A percentile compares a stretch with the other conserved stretches of the same genome.
Evolutionary conservation across 257 asterid genomes (phyloP).

Genomic region (Salvia rosmarinus): DNA sequence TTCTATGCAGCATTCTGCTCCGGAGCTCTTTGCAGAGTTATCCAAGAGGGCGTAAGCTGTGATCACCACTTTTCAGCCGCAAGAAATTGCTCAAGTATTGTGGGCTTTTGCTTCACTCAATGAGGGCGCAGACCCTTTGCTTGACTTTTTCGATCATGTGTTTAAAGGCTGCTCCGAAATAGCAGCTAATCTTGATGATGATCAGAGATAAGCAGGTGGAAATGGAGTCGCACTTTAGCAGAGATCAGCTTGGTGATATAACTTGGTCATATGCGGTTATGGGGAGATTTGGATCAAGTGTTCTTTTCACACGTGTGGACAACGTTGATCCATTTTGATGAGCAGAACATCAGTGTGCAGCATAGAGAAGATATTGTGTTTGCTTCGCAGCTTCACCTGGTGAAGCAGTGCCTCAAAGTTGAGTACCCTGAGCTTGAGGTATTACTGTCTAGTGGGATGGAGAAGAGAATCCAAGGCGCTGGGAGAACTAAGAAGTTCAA

Average conservation of each 20-base stretch:
- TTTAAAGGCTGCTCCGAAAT: conserved; percentile 39
- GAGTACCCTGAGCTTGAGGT: conserved; percentile 68
- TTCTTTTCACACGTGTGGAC: conserved; percentile 74
- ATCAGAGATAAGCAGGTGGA: conserved; percentile 25
- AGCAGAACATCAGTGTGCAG: conserved; percentile 65
- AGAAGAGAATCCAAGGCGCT: conserved; percentile 60
- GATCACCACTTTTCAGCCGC: conserved; percentile 71
- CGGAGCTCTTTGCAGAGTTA: conserved; percentile 66
- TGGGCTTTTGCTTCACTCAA: conserved; percentile 97
- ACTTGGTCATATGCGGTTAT: conserved; percentile 92
- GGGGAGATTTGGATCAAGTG: conserved; percentile 56
- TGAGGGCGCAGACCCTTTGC: conserved; percentile 66
- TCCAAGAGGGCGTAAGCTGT: conserved; percentile 65
- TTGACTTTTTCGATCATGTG: conserved; percentile 68
- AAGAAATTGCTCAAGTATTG: conserved; percentile 85
- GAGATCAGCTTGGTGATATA: conserved; percentile 80
- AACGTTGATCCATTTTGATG: conserved; percentile 59
- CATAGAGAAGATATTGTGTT: conserved; percentile 74
- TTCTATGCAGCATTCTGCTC: conserved; percentile 93
- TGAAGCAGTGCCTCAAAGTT: conserved; percentile 72
- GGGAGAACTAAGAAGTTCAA: conserved; percentile 81
- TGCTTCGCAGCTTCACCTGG: conserved; percentile 85
- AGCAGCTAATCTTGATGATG: conserved; percentile 42
- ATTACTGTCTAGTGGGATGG: conserved; percentile 57
- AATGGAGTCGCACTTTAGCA: conserved; percentile 48